Conservation (phyloP, 2,329 filamentous ascomycete genomes). For the Neonectria coccinea region DNA sequence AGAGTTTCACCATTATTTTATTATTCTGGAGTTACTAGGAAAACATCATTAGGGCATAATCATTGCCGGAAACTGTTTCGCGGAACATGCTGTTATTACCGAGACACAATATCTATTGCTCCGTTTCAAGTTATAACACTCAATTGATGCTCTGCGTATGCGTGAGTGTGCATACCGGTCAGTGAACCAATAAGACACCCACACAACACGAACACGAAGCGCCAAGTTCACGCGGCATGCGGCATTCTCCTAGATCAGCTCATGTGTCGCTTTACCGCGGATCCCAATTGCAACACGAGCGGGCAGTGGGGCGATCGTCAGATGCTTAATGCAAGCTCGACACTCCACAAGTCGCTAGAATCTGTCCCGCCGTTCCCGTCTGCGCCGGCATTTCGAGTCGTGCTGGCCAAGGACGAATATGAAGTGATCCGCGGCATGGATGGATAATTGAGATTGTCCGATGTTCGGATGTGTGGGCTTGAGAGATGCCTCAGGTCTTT, state of each 20-base stretch:
- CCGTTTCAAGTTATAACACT: no score
- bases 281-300: not conserved
- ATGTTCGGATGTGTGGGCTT: not conserved
- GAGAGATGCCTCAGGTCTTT: not conserved
- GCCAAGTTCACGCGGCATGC: not conserved
- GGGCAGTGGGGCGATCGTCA: not conserved
- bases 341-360: not conserved
- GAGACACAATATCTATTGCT: no score
- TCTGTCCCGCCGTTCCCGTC: not conserved
- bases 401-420: not conserved
- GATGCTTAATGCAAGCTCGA: not conserved
- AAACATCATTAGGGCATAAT: not conserved
- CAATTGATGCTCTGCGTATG: no score
- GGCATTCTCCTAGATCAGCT: not conserved
- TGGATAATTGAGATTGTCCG: not conserved
- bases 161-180: no score
- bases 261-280: not conserved
- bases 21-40: not conserved
- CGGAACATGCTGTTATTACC: not conserved
- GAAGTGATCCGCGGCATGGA: not conserved
- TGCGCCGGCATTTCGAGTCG: not conserved
- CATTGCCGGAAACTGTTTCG: not conserved
- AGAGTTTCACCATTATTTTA: not conserved
- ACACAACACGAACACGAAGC: not conserved
- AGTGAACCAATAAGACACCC: not conserved